These are phyloP conservation scores for Solanum hybrid DNA, from an alignment of 305 asterid species.

Conservation along the genomic window DNA sequence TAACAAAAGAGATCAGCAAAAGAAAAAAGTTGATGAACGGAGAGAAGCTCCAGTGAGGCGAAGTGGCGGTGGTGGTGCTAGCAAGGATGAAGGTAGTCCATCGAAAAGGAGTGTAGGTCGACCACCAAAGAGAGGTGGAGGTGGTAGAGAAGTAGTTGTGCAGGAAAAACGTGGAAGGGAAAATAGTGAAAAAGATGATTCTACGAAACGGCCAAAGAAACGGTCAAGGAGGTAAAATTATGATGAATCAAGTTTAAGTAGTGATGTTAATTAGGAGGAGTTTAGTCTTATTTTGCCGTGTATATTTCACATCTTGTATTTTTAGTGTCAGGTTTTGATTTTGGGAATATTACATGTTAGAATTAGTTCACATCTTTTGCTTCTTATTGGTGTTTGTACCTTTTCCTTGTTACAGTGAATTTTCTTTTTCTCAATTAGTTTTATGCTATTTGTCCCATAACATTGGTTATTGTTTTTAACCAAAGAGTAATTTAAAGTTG, in stretches of 20 bases:
- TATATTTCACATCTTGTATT: neutral
- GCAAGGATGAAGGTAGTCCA: slow-evolving; percentile 25
- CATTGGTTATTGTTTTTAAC: neutral
- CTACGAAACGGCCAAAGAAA: slow-evolving; percentile 26
- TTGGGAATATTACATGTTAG: neutral
- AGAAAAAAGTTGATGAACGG: slow-evolving; percentile 18
- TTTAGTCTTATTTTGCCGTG: neutral
- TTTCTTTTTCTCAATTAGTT: neutral
- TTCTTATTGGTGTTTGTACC: neutral
- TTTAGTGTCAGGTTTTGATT: neutral
- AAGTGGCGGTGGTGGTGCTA: neutral
- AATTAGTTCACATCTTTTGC: neutral
- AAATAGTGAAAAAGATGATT: slow-evolving; percentile 12
- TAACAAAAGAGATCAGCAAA: slow-evolving; percentile 15
- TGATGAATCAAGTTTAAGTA: neutral
- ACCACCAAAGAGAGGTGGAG: slow-evolving; percentile 20
- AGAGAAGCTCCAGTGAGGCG: slow-evolving; percentile 14
- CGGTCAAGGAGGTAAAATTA: slow-evolving; percentile 18
- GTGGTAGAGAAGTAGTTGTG: slow-evolving; percentile 3
- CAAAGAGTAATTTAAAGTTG: neutral
- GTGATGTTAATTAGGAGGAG: neutral
- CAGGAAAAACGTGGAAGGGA: slow-evolving; percentile 25
- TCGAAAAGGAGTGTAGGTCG: slow-evolving; percentile 17
- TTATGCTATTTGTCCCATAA: neutral
- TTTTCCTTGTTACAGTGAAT: neutral